A percentile compares a stretch with the other conserved stretches of the same genome.
These are phyloP conservation scores for Salvia splendens DNA, from an alignment of 257 asterid species.

Conservation along the genomic window DNA sequence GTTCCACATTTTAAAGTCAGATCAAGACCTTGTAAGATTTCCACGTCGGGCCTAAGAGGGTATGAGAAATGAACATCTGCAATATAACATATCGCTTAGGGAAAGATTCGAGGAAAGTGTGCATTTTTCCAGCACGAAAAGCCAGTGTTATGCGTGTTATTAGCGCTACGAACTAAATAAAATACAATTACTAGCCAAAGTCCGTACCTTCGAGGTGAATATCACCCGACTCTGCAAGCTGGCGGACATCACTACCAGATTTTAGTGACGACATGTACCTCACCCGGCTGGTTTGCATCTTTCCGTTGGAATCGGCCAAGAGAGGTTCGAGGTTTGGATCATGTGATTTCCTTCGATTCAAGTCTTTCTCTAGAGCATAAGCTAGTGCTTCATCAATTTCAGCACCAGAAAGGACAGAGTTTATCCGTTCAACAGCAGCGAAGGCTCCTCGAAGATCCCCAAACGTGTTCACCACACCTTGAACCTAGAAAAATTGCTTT, in stretches of 20 bases:
- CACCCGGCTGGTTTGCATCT: slow-evolving; percentile 37
- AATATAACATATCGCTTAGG: slow-evolving; percentile 18
- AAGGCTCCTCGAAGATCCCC: slow-evolving; percentile 98
- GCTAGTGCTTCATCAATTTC: slow-evolving; percentile 88
- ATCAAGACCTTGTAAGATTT: slow-evolving; percentile 75
- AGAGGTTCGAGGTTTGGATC: slow-evolving; percentile 61
- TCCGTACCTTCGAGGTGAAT: slow-evolving; percentile 79
- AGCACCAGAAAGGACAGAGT: slow-evolving; percentile 73
- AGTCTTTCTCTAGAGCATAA: slow-evolving; percentile 70
- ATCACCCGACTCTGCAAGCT: slow-evolving; percentile 77
- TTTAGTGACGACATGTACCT: slow-evolving; percentile 74
- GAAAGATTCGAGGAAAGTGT: background rate
- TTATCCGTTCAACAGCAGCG: slow-evolving; percentile 90
- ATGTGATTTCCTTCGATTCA: slow-evolving; percentile 49
- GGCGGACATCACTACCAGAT: slow-evolving; percentile 58
- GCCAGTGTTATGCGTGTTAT: background rate
- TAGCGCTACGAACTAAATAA: background rate
- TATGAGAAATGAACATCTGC: slow-evolving; percentile 90
- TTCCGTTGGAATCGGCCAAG: slow-evolving; percentile 45
- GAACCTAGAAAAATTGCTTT: slow-evolving; percentile 61
- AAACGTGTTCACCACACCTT: slow-evolving; percentile 93
- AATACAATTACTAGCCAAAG: slow-evolving; percentile 12
- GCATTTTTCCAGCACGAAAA: slow-evolving; percentile 13
- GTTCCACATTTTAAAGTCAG: slow-evolving; percentile 76
- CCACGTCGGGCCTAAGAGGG: slow-evolving; percentile 94